Percentiles rank a stretch among this genome's conserved stretches.
These are phyloP conservation scores for Silene conica DNA, from an alignment of 148 eudicot genomes.

Conservation along the genomic window DNA sequence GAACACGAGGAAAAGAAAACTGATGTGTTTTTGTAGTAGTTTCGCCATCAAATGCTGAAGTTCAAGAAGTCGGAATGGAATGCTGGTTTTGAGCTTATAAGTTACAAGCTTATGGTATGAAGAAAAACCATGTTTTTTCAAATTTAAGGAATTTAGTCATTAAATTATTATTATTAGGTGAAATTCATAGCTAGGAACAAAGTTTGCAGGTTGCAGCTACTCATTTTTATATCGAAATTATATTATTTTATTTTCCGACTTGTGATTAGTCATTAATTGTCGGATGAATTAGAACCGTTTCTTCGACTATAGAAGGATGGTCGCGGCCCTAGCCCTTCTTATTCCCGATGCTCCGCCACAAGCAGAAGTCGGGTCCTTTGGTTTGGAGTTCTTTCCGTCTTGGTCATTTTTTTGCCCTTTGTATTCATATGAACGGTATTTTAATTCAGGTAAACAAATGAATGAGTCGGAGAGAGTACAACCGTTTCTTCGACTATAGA, in stretches of 20 bases:
- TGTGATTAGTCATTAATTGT: not conserved
- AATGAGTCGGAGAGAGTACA: too few species aligned
- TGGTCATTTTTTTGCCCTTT: too few species aligned
- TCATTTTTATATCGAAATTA: not conserved
- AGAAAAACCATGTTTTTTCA: conserved; percentile 1
- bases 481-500: too few species aligned
- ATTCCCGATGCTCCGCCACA: too few species aligned
- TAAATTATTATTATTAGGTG: conserved; percentile 8
- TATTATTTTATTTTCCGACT: not conserved
- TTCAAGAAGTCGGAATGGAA: not conserved
- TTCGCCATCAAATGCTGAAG: conserved; percentile 10
- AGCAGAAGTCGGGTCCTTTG: too few species aligned
- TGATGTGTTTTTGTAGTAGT: conserved; percentile 5
- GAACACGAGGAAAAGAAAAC: not conserved
- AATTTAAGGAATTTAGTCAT: not conserved
- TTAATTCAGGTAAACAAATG: too few species aligned
- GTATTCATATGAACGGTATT: too few species aligned
- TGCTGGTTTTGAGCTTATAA: not conserved
- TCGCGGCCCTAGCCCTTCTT: too few species aligned
- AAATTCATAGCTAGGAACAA: conserved; percentile 4
- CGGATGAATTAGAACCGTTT: not conserved
- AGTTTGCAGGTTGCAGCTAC: conserved; percentile 9
- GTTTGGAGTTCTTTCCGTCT: too few species aligned
- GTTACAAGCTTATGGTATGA: not conserved
- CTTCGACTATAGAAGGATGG: too few species aligned